phyloP scores from a whole-genome alignment of 2,329 filamentous ascomycete genomes.

The Zymoseptoria pseudotritici region DNA sequence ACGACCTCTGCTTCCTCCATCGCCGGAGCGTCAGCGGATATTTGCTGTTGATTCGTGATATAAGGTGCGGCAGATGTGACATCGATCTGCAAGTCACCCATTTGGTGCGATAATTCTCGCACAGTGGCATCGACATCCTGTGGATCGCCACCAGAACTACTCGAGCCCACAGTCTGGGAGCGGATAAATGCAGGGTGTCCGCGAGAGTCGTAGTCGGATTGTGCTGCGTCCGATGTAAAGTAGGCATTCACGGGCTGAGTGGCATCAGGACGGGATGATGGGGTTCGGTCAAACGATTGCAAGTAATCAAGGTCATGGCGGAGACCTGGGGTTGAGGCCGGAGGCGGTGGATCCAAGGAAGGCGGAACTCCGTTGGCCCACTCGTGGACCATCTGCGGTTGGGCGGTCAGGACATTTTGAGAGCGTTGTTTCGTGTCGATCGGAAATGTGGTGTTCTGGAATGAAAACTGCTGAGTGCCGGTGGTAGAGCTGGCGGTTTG shows the following conservation, averaged over 20 bases:
- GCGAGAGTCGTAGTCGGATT: constrained; percentile 13
- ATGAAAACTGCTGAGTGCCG: constrained; percentile 23
- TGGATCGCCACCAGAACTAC: constrained; percentile 24
- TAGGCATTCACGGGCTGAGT: constrained; percentile 12
- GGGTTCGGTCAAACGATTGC: constrained; percentile 10
- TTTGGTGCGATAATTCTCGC: constrained; percentile 45
- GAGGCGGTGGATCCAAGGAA: background rate
- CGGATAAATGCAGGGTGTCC: constrained; percentile 14
- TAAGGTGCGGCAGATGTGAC: constrained; percentile 84
- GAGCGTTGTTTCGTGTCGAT: constrained; percentile 4
- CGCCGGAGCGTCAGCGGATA: constrained; percentile 53
- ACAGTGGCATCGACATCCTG: constrained; percentile 28
- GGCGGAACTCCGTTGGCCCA: constrained; percentile 9
- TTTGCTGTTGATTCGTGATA: constrained; percentile 58
- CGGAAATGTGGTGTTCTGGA: constrained; percentile 23
- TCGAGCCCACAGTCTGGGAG: constrained; percentile 20
- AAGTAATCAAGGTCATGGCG: constrained; percentile 13
- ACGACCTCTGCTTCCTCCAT: constrained; percentile 65
- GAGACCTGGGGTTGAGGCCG: constrained; percentile 12
- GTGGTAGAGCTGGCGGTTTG: constrained; percentile 15
- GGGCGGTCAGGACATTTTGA: constrained; percentile 4
- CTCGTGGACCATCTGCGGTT: constrained; percentile 15
- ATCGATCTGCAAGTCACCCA: constrained; percentile 82
- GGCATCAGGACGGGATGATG: constrained; percentile 7
- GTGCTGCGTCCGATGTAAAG: constrained; percentile 6